Evolutionary conservation across 2,329 filamentous ascomycete species (phyloP), one percentile per base, ranked within the genome.

Genomic region (Fusarium brachygibbosum): DNA sequence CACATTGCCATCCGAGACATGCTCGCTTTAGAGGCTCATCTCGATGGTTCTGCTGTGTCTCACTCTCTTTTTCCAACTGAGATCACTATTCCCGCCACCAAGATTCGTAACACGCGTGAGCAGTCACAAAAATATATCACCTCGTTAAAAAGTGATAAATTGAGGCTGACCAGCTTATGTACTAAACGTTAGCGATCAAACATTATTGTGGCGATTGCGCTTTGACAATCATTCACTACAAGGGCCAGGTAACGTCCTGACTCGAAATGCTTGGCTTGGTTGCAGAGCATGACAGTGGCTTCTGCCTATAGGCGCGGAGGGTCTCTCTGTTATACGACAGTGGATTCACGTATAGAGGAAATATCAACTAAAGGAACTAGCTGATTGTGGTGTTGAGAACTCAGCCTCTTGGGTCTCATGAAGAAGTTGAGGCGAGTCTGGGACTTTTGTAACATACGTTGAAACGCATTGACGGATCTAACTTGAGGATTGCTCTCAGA

Each of bases 121-220:
- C 19, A n/a, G 12, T 56, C 34, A 56, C 2, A 62, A 55, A 45
- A 34, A 13, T 17, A n/a, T 9, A 16, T 34, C 5, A 6, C 19
- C 3, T 12, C 21, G 6, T 21, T 32, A 2, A 61, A 48, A 37
- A 25, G 5, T 21, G 38, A 37, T 28, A 29, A 38, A 31, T 14
- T 62, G 57, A 63, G 46, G 57, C 29, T 63, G 9, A 17, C 40
- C 25, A 40, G 32, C 23, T 19, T 62, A 46, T 42, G 29, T 38
- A 28, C 49, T 48, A 42, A 16, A 13, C 10, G 23, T 38, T 29
- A 21, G 25, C 5, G 8, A 37, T 59, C 13, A 31, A 34, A 21
- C 12, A 45, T 53, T 17, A 45, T 21, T 14, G 32, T 59, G 23
- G 34, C 23, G 41, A 49, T 12, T 16, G 16, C 6, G 16, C 32